Base-by-base conservation (phyloP, 176 grass and related monocot genomes). In the Areca catechu region DNA sequence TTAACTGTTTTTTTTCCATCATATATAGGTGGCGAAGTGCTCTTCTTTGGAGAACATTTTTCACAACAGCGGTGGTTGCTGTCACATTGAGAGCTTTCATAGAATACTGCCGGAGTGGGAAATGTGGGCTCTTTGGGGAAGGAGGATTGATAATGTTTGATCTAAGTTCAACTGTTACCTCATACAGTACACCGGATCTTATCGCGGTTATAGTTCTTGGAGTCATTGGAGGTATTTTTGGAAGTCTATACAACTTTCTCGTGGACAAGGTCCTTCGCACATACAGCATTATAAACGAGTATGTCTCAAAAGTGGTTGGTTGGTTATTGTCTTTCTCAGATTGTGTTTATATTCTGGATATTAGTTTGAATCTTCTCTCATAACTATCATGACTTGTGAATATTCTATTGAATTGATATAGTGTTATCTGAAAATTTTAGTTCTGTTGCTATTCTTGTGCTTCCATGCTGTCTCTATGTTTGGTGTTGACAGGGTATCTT, bases 141-240 rank as follows among this genome's bases (percentile, higher is more conserved):
- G 86, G 81, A 56, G 86, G 86, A 53, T 22, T 89, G 20, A 89
- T 89, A 71, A 89, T 89, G 81, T 89, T 84, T 29, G 81, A 89
- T 18, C 57, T 89, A 37, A 60, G 86, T 49, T 84, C 86, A 17
- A 72, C 66, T 28, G 20, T 65, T 27, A 53, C 74, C 1, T 10
- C 77, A 0, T 89, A 89, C 49, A 80, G 57, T 0, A 19, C 1
- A 20, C 28, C 63, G 0, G 86, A 89, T 61, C 71, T 81, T 0
- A 4, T 49, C 0, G 62, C 34, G 0, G 81, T 84, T 37, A 28
- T 81, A 5, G 16, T 75, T 12, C 69, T 89, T 9, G 80, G 70
- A 49, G 22, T 79, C 69, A 48, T 84, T 4, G 73, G 81, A 2
- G 86, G 86, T 3, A 57, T 89, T 14, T 63, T 89, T 14, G 86